Percentiles rank a stretch among this genome's conserved stretches.
Conservation (phyloP, 495 filamentous ascomycete genomes). For the Staphylotrichum tortipilum region DNA sequence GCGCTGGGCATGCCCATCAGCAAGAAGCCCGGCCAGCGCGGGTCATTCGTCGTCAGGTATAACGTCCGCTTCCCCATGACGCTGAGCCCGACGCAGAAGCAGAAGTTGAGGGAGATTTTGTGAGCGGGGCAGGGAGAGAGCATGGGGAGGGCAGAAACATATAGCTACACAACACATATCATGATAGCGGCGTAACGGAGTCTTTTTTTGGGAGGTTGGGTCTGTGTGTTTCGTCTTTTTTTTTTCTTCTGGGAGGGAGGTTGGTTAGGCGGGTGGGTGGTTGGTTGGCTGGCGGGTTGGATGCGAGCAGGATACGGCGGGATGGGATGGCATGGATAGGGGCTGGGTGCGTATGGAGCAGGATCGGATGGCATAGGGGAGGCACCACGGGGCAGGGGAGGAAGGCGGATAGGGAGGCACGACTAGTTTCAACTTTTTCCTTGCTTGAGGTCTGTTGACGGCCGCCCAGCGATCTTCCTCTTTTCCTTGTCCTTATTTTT, state of each 20-base stretch:
- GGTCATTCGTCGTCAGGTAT: constrained; percentile 81
- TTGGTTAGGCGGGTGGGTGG: neutral
- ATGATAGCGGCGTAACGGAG: neutral
- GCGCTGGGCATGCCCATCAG: constrained; percentile 83
- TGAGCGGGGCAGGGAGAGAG: constrained; percentile 12
- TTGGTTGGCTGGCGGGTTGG: neutral
- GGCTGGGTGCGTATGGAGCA: neutral
- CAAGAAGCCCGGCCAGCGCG: constrained; percentile 74
- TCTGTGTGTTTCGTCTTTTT: neutral
- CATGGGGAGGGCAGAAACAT: neutral
- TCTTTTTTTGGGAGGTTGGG: neutral
- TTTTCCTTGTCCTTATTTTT: too few relatives aligned
- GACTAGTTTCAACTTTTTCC: too few relatives aligned
- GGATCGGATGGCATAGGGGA: too few relatives aligned
- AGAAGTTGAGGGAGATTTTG: constrained; percentile 67
- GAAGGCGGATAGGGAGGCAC: too few relatives aligned
- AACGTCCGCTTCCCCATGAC: constrained; percentile 82
- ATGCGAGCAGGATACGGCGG: neutral
- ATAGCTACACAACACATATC: neutral
- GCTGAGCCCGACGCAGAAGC: constrained; percentile 68
- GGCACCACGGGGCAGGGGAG: too few relatives aligned
- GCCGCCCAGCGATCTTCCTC: too few relatives aligned
- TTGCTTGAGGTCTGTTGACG: too few relatives aligned
- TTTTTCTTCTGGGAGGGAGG: neutral
- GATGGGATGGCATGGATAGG: neutral